Evolutionary conservation across 352 stramenopile genomes (phyloP).

Genomic region (Phytophthora tubulina): DNA sequence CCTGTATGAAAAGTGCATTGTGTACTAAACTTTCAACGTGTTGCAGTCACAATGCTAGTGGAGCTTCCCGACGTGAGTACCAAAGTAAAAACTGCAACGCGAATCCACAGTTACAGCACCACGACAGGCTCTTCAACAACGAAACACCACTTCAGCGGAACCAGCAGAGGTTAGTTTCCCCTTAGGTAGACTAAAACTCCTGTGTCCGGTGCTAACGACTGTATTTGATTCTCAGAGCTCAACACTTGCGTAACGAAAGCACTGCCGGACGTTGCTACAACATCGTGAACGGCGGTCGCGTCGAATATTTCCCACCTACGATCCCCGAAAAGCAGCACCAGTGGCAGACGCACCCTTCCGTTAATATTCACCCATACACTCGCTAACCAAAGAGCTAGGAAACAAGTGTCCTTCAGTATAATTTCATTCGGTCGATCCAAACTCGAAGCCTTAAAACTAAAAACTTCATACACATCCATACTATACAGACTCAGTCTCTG

Average conservation of each 20-base stretch:
- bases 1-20: not conserved
- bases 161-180: slow-evolving; percentile 54
- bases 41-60: slow-evolving; percentile 47
- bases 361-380: slow-evolving; percentile 73
- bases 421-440: slow-evolving; percentile 25
- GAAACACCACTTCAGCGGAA: slow-evolving; percentile 66
- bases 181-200: not conserved
- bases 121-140: slow-evolving; percentile 75
- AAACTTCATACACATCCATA: slow-evolving; percentile 36
- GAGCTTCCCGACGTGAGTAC: slow-evolving; percentile 57
- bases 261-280: slow-evolving; percentile 67
- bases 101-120: slow-evolving; percentile 57
- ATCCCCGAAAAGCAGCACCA: slow-evolving; percentile 74
- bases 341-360: slow-evolving; percentile 73
- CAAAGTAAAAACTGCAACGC: slow-evolving; percentile 59
- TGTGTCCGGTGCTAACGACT: not conserved
- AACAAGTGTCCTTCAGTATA: slow-evolving; percentile 8
- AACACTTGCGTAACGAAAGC: slow-evolving; percentile 81
- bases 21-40: not conserved
- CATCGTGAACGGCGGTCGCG: slow-evolving; percentile 69
- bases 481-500: slow-evolving; percentile 27
- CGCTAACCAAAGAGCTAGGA: slow-evolving; percentile 34
- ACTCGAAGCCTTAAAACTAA: slow-evolving; percentile 10
- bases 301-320: slow-evolving; percentile 67
- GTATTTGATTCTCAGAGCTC: slow-evolving; percentile 45